Conservation (phyloP, 2,329 filamentous ascomycete species). For the Microsporum audouinii region DNA sequence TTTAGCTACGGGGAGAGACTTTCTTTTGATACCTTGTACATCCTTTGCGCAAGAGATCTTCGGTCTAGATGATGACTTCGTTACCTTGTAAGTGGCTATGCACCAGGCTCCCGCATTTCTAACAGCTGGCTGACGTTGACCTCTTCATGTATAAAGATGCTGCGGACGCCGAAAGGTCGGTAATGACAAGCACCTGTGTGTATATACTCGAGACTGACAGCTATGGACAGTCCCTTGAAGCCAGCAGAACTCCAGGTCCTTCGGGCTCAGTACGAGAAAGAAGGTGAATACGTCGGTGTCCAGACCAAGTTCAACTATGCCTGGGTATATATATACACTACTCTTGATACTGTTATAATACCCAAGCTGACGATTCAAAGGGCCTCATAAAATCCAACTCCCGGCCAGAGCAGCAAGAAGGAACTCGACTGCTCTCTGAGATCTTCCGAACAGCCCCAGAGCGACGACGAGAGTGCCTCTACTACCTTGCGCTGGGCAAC, state of each 20-base stretch:
- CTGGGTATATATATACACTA: conserved; percentile 54
- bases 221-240: conserved; percentile 60
- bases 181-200: conserved; percentile 10
- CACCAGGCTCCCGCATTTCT: not conserved
- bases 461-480: conserved; percentile 90
- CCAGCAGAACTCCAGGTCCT: conserved; percentile 85
- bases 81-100: conserved; percentile 1
- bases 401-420: conserved; percentile 82
- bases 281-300: conserved; percentile 90
- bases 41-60: not conserved
- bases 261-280: conserved; percentile 89
- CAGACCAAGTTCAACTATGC: conserved; percentile 99
- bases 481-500: conserved; percentile 93
- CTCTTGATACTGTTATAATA: not conserved
- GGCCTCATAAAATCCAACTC: conserved; percentile 86
- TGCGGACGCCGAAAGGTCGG: conserved; percentile 87
- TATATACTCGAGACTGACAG: not conserved
- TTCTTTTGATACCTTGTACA: not conserved
- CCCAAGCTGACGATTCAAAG: conserved; percentile 34
- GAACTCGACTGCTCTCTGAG: conserved; percentile 83
- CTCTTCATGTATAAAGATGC: conserved; percentile 54
- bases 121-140: not conserved
- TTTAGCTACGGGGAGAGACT: not conserved
- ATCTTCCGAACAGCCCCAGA: conserved; percentile 93
- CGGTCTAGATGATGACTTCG: not conserved